phyloP scores from a whole-genome alignment of 179 eudicot genomes.

The Silene vulgaris region DNA sequence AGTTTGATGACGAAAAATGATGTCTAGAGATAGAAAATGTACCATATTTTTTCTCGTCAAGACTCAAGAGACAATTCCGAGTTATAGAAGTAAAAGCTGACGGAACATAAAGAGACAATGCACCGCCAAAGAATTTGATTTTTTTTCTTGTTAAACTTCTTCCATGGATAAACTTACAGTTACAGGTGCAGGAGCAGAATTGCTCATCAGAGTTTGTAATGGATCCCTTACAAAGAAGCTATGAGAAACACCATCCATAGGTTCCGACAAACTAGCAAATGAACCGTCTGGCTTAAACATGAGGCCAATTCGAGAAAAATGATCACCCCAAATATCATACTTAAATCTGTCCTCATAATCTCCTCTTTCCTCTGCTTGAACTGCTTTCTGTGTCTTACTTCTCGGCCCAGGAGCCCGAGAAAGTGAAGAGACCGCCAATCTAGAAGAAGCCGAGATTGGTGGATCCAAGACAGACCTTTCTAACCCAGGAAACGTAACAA shows the following conservation, averaged over 20 bases:
- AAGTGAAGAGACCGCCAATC: background rate
- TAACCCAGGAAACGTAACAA: background rate
- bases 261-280: background rate
- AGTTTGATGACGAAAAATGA: too few species aligned
- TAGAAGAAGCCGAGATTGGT: background rate
- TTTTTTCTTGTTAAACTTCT: too few species aligned
- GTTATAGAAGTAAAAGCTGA: background rate
- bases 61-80: too few species aligned
- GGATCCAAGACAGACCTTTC: background rate
- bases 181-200: background rate
- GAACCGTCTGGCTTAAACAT: background rate
- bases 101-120: background rate
- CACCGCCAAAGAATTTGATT: background rate
- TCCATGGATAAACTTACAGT: too few species aligned
- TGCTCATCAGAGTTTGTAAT: background rate
- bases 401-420: background rate
- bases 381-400: background rate
- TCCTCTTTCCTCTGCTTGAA: background rate
- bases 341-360: background rate
- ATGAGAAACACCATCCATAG: constrained; percentile 1
- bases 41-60: too few species aligned
- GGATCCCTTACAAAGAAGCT: background rate
- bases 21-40: too few species aligned
- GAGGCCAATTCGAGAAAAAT: background rate
- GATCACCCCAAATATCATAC: background rate